Percentiles rank a stretch among this genome's conserved stretches.
phyloP scores from a whole-genome alignment of 805 yeast genomes.

The Saturnispora ahearnii region DNA sequence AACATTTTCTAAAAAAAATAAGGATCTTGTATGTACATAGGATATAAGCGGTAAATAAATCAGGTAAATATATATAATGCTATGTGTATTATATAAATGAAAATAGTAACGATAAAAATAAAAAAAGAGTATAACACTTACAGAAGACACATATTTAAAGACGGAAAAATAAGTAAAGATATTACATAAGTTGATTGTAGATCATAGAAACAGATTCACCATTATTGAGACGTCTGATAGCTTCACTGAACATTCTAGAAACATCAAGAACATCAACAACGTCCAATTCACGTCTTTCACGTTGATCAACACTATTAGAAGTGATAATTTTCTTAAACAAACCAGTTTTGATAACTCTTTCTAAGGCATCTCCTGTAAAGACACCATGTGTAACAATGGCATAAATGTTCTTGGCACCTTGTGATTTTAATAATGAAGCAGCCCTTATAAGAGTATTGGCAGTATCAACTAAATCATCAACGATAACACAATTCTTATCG shows the following conservation, averaged over 20 bases:
- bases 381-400: constrained; percentile 91
- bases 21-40: not conserved
- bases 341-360: constrained; percentile 48
- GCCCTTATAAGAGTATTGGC: constrained; percentile 88
- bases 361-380: constrained; percentile 84
- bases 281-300: constrained; percentile 38
- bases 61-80: not conserved
- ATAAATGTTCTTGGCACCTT: constrained; percentile 81
- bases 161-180: not conserved
- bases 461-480: constrained; percentile 93
- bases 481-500: constrained; percentile 75
- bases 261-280: constrained; percentile 75
- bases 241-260: constrained; percentile 82
- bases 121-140: not conserved
- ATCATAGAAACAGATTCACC: constrained; percentile 94
- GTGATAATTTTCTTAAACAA: constrained; percentile 78
- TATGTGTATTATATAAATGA: not conserved
- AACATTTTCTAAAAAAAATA: not conserved
- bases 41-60: not conserved
- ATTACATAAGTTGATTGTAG: constrained; percentile 71
- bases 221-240: constrained; percentile 90
- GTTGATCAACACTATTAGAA: constrained; percentile 88
- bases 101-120: not conserved
- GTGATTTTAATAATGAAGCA: constrained; percentile 82
- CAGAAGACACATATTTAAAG: not conserved